phyloP scores from a whole-genome alignment of 2,329 filamentous ascomycete genomes.

The Onygenales sp. region DNA sequence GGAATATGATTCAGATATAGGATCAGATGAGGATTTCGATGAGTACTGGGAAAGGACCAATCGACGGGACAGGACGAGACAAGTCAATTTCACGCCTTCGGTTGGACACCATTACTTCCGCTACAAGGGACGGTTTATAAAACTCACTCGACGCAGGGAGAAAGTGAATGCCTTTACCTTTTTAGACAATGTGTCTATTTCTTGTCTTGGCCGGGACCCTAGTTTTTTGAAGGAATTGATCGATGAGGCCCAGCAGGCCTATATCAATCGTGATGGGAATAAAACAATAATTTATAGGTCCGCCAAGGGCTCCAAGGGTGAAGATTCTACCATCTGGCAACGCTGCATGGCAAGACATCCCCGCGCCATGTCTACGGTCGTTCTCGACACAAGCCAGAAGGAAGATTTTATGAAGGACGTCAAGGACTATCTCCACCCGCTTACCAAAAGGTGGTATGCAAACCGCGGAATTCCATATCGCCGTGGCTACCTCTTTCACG shows the following conservation, averaged over 20 bases:
- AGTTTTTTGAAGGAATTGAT: constrained; percentile 25
- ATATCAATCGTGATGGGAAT: constrained; percentile 25
- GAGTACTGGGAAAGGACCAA: constrained; percentile 34
- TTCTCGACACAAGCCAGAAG: constrained; percentile 43
- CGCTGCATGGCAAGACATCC: constrained; percentile 37
- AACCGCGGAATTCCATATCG: constrained; percentile 79
- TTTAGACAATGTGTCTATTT: constrained; percentile 21
- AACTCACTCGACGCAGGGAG: constrained; percentile 21
- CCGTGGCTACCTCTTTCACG: constrained; percentile 71
- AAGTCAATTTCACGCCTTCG: constrained; percentile 51
- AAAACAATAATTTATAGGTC: constrained; percentile 32
- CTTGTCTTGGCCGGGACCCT: constrained; percentile 26
- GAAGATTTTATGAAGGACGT: constrained; percentile 42
- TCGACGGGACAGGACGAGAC: constrained; percentile 26
- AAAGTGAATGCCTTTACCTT: constrained; percentile 15
- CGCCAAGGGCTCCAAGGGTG: constrained; percentile 11
- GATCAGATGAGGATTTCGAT: constrained; percentile 23
- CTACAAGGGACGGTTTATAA: constrained; percentile 50
- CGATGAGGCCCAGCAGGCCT: constrained; percentile 26
- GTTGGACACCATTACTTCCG: constrained; percentile 61
- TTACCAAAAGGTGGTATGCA: constrained; percentile 60
- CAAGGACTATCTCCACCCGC: constrained; percentile 47
- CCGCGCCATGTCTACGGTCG: constrained; percentile 45
- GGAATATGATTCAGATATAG: constrained; percentile 34
- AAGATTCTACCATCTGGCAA: constrained; percentile 19